Base-by-base conservation (phyloP, 257 asterid species). In the Lavandula angustifolia region DNA sequence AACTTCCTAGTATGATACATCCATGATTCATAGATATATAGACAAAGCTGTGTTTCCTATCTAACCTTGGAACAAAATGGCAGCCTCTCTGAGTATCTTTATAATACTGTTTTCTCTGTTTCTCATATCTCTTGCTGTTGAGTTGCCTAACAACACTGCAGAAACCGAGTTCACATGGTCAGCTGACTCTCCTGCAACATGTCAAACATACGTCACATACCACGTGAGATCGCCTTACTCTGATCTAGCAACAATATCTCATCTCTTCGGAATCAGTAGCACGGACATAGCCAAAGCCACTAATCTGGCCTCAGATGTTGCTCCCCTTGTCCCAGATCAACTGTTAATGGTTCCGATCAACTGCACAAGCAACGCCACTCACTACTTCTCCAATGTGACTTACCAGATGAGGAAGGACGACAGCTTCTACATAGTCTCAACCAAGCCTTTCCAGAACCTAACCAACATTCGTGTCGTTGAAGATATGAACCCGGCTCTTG, bases 201-300 rank as follows among this genome's bases (percentile, higher is more conserved):
- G 97, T 48, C 56, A 73, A 18, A 82, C 95, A 4, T 89, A 73
- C 42, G 70, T 82, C 31, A 79, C 92, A 1, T 89, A 87, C 63
- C 86, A 92, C 4, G 89, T 51, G 12, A 49, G 59, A 65, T 42
- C 78, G 16, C 90, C 94, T 7, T 82, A 78, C 61, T 32, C 74
- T 3, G 78, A 75, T 35, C 73, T 89, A 18, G 81, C 71, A 22
- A 67, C 63, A 33, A 80, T 85, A 17, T 83, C 92, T 27, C 79
- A 73, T 68, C 81, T 89, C n/a, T 82, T 87, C 6, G 82, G 82
- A 31, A 63, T 80, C 16, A 83, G 83, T 72, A 57, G 68, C 13
- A 10, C 67, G 54, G 78, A 64, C 5, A 85, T 89, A 16, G 76
- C 79, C 18, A 41, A 70, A 27, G 80, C 88, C 43, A 80, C 69